phyloP scores from a whole-genome alignment of 2,329 filamentous ascomycete species.

The Claviceps sorghi region DNA sequence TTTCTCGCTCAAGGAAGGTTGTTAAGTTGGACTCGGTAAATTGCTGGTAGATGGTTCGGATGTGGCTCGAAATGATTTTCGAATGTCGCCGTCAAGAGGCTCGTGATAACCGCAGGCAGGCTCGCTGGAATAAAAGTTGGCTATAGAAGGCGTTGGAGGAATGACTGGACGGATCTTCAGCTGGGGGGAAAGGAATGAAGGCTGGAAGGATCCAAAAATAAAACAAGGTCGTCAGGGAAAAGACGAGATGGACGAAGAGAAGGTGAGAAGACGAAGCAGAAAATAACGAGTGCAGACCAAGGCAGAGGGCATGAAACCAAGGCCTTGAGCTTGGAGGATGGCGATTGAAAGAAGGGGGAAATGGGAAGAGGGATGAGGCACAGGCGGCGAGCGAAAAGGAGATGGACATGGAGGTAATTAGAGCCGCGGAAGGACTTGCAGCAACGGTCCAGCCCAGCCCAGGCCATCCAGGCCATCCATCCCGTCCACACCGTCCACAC shows the following conservation, averaged over 20 bases:
- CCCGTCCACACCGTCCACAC: background rate
- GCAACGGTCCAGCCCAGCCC: no score
- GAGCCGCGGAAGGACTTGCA: background rate
- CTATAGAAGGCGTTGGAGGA: constrained; percentile 8
- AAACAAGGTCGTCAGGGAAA: background rate
- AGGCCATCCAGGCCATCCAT: background rate
- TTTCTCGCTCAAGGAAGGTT: background rate
- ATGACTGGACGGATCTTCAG: constrained; percentile 26
- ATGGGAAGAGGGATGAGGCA: background rate
- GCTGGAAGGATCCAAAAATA: constrained; percentile 8
- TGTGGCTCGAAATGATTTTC: background rate
- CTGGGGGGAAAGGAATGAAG: constrained; percentile 21
- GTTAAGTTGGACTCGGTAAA: background rate
- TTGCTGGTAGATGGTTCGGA: background rate
- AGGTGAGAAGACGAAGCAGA: background rate
- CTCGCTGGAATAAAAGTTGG: background rate
- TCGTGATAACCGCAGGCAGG: background rate
- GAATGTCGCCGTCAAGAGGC: background rate
- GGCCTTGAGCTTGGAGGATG: background rate
- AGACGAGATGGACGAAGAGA: constrained; percentile 1
- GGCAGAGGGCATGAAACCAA: background rate
- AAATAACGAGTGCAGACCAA: background rate
- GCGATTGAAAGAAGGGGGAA: background rate
- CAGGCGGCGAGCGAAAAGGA: background rate
- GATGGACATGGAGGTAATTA: background rate